Evolutionary conservation across 2,329 filamentous ascomycete genomes (phyloP).

Genomic region (Dothideomycetes sp.): DNA sequence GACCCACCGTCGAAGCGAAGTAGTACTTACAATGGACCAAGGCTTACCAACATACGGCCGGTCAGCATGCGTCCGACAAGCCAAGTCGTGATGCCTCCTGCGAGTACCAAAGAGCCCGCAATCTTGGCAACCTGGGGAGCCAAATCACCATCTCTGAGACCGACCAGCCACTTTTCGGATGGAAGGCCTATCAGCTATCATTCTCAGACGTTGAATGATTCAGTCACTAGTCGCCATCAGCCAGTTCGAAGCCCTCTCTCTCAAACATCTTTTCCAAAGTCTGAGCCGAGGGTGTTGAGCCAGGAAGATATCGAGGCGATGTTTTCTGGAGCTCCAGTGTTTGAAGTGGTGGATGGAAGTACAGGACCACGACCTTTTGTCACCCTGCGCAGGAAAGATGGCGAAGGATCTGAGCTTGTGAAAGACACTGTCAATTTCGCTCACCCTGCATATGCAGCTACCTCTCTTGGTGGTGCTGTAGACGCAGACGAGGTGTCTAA

Average conservation of each 20-base stretch:
- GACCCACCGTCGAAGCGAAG: neutral
- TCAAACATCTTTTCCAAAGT: neutral
- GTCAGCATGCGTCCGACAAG: neutral
- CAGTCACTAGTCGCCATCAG: neutral
- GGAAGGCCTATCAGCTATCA: too few species aligned
- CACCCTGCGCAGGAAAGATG: slow-evolving; percentile 5
- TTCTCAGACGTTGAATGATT: too few species aligned
- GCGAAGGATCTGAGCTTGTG: slow-evolving; percentile 6
- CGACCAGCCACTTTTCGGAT: neutral
- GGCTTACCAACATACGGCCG: neutral
- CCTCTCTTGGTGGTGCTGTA: slow-evolving; percentile 5
- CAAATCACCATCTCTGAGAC: neutral
- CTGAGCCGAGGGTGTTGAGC: slow-evolving; percentile 7
- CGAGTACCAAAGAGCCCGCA: neutral
- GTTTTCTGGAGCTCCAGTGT: slow-evolving; percentile 19
- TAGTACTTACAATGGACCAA: neutral
- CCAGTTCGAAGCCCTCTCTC: neutral
- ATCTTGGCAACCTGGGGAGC: neutral
- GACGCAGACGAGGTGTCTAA: neutral
- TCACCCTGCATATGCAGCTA: slow-evolving; percentile 13
- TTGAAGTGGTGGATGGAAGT: slow-evolving; percentile 11
- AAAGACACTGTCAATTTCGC: slow-evolving; percentile 12
- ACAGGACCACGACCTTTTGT: slow-evolving; percentile 13
- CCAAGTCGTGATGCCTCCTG: neutral
- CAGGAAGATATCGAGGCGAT: slow-evolving; percentile 14